Base-by-base conservation (phyloP, 345 rosid genomes). In the Conringia planisiliqua region DNA sequence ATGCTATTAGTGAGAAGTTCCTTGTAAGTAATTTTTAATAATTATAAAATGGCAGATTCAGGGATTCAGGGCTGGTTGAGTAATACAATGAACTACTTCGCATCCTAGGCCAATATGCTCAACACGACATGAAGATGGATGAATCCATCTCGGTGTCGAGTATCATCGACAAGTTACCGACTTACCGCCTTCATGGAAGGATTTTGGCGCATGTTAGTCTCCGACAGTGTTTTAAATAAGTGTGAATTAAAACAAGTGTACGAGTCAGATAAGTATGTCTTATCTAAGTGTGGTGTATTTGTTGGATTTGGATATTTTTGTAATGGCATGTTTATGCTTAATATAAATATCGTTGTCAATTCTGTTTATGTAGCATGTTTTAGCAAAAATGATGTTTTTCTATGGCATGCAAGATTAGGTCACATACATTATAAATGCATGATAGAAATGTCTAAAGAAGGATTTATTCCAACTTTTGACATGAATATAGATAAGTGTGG, bases 221-320 rank as follows among this genome's bases (percentile, higher is more conserved):
- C 47, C 0, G 8, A 4, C 10, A 66, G 46, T 48, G 29, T 48
- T 67, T 52, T 67, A 48, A 50, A 35, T 20, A 33, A 38, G 35
- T 50, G 30, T 67, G 48, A 47, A 4, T 67, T 1, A 9, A 48
- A 67, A 67, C 20, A 50, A 50, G 62, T 68, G 62, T 68, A 64
- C 46, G 69, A 46, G 40, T 64, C 16, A 1, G 62, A 67, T 51
- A 67, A 51, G n/a, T 67, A 50, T 67, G 4, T 35, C 1, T 36
- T 67, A 38, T 51, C 33, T 0, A 44, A 64, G 11, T 10, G 27
- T 43, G 40, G 40, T n/a, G 27, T 64, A n/a, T 64, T 64, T 64
- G 69, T 64, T 65, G 68, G 40, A 64, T 64, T 64, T 44, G 40
- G 40, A 43, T 64, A 43, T 10, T 29, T 61, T 11, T 64, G 16